Evolutionary conservation across 176 grass and related monocot species (phyloP), one percentile per base, ranked within the genome.

Genomic region (Echinochloa phyllopogon): DNA sequence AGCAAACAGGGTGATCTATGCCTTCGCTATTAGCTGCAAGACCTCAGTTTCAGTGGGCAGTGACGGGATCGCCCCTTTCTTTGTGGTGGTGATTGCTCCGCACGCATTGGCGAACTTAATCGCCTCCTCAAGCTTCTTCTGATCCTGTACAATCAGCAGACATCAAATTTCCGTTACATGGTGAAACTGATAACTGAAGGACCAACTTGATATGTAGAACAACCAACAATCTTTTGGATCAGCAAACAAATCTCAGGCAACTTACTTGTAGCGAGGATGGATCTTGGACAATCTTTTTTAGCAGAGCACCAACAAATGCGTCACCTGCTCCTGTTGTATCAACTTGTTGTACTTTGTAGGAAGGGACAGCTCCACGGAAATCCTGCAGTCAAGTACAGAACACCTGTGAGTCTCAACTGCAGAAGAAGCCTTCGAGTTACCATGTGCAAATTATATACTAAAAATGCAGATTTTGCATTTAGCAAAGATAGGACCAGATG

Each of bases 261-360:
- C 86, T 71, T 68, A 95, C 95, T 77, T 95, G 92, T 69, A 98
- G 81, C 9, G 92, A 86, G 21, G 95, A 89, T 83, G 84, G 91
- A 75, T 98, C 90, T 75, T 88, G 90, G 21, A 91, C 84, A 20
- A 98, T 87, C 72, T 86, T 91, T 75, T 18, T 77, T 43, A 98
- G 82, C 87, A 98, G 64, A 77, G 92, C 85, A 72, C 95, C 95
- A 44, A 93, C 76, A 12, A 98, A 98, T 7, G 95, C 95, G 78
- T 98, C 95, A 66, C 95, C 95, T 16, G 95, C 95, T 2, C 95
- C 95, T 13, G 95, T 98, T 44, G 95, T 93, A 67, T 98, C 95
- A 27, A 98, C 92, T 70, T 98, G 95, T 58, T 87, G 61, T 81
- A 98, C 88, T 79, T 88, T 74, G 79, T 86, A 91, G 5, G 95